Percentiles rank a stretch among this genome's conserved stretches.
These are phyloP conservation scores for Betula pendula DNA, from an alignment of 306 rosid genomes.

Conservation along the genomic window DNA sequence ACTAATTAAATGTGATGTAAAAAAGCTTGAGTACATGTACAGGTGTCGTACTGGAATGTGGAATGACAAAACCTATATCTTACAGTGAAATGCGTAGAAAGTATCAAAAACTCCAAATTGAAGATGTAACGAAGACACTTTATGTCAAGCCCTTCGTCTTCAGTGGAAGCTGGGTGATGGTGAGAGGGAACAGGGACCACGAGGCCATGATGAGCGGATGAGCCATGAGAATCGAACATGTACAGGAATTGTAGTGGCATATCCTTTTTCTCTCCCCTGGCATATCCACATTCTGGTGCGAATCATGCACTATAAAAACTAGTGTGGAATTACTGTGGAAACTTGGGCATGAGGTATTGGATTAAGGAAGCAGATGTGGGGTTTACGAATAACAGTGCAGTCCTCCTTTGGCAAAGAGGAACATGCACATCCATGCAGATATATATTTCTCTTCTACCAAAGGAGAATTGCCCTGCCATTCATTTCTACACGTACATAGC, in stretches of 20 bases:
- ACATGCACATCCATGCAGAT: constrained; percentile 24
- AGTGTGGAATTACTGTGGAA: neutral
- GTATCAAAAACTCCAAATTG: no score
- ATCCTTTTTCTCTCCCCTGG: constrained; percentile 26
- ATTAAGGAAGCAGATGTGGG: no score
- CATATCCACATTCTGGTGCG: constrained; percentile 54
- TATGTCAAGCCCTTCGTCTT: neutral
- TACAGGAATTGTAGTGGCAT: constrained; percentile 44
- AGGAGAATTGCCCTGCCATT: constrained; percentile 88
- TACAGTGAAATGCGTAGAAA: no score
- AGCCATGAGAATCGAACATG: constrained; percentile 32
- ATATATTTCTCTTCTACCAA: constrained; percentile 59
- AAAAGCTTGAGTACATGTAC: no score
- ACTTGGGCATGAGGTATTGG: constrained; percentile 19
- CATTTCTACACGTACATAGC: no score
- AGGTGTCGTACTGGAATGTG: no score
- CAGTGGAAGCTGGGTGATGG: neutral
- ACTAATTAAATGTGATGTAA: no score
- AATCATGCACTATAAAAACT: constrained; percentile 22
- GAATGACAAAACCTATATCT: no score
- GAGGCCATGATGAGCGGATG: constrained; percentile 14
- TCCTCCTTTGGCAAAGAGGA: constrained; percentile 61
- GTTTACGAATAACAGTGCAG: constrained; percentile 74
- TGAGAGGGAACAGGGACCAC: constrained; percentile 33
- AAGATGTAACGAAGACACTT: neutral